These are phyloP conservation scores for Fusarium phyllophilum DNA, from an alignment of 2,329 filamentous ascomycete genomes.

Conservation along the genomic window DNA sequence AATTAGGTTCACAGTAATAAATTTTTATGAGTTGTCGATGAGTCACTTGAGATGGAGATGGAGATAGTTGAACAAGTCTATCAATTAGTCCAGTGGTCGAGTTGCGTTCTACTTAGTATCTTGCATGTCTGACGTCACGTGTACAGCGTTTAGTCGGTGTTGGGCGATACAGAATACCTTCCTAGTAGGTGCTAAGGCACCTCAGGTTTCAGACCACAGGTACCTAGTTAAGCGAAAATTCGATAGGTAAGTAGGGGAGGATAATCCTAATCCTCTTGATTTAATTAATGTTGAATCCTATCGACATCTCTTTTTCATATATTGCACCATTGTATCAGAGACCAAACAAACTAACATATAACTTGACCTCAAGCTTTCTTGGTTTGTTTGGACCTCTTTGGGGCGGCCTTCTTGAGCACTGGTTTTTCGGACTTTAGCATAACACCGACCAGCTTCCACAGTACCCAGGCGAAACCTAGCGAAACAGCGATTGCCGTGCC, in stretches of 20 bases:
- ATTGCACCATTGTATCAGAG: not conserved
- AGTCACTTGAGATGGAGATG: conserved; percentile 2
- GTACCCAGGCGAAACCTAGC: conserved; percentile 75
- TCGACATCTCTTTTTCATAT: not conserved
- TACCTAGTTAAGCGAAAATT: not conserved
- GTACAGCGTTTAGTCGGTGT: conserved; percentile 6
- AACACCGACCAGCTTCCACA: conserved; percentile 63
- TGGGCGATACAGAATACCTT: not conserved
- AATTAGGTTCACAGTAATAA: not conserved
- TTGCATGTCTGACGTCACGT: conserved; percentile 42
- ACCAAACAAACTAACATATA: not conserved
- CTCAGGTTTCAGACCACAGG: not conserved
- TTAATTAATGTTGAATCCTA: not conserved
- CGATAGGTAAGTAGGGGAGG: not conserved
- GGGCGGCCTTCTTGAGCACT: not conserved
- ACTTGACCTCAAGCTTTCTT: not conserved
- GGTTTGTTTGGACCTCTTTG: conserved; percentile 41
- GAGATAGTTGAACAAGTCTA: not conserved
- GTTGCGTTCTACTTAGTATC: not conserved
- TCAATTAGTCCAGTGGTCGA: not conserved
- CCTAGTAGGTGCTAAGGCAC: not conserved
- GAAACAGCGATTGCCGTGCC: conserved; percentile 70
- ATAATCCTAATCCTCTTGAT: not conserved
- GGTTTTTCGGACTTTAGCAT: conserved; percentile 13
- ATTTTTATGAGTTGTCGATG: not conserved